Conservation (phyloP, 768 basidiomycete species). For the Psilocybe cyanescens region DNA sequence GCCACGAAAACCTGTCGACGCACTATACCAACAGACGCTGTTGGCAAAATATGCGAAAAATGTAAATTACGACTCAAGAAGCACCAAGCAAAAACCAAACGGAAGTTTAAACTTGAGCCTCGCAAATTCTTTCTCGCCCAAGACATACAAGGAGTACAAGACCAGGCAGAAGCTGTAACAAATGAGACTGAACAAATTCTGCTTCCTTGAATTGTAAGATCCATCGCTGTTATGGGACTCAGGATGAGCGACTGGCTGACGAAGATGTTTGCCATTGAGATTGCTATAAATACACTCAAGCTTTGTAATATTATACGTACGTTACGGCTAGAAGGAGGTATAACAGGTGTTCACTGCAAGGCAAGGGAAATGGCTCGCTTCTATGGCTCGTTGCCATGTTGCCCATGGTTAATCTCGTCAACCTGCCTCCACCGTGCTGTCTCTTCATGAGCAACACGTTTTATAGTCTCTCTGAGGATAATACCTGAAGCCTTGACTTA, state of each 20-base stretch:
- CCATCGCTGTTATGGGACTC: too few relatives aligned
- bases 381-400: neutral
- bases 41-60: slow-evolving; percentile 43
- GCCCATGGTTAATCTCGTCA: neutral
- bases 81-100: slow-evolving; percentile 45
- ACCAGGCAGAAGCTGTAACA: neutral
- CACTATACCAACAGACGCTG: slow-evolving; percentile 24
- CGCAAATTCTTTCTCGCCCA: slow-evolving; percentile 25
- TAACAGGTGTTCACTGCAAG: neutral
- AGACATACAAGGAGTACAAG: neutral
- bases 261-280: neutral
- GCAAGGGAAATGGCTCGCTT: neutral
- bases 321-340: neutral
- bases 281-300: neutral
- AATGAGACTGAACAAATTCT: neutral
- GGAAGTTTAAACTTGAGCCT: slow-evolving; percentile 49
- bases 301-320: neutral
- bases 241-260: neutral
- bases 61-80: slow-evolving; percentile 50
- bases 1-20: slow-evolving; percentile 44
- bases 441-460: slow-evolving; percentile 4
- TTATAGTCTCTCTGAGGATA: neutral
- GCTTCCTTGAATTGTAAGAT: neutral
- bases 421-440: neutral
- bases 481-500: neutral